Evolutionary conservation across 2,329 filamentous ascomycete species (phyloP).

Genomic region (Lomentospora prolificans): DNA sequence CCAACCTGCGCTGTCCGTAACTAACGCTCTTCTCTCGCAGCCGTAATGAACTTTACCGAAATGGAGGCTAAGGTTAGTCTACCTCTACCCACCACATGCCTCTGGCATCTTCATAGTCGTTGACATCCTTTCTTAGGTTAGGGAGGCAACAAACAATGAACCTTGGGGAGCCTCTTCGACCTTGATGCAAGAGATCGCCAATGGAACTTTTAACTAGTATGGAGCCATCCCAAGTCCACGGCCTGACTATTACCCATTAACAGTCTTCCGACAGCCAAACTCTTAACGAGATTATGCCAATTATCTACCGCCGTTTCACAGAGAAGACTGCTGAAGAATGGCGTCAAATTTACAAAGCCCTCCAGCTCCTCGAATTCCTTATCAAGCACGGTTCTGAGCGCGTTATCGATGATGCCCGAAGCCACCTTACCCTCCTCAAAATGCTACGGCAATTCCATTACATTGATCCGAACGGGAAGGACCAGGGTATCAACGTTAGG

Average conservation of each 20-base stretch:
- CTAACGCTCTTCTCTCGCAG: conserved; percentile 36
- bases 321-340: conserved; percentile 98
- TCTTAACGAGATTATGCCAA: conserved; percentile 98
- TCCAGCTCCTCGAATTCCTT: conserved; percentile 92
- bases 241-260: background rate
- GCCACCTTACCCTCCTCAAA: conserved; percentile 88
- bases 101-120: conserved; percentile 9
- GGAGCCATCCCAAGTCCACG: conserved; percentile 21
- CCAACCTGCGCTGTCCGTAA: conserved; percentile 9
- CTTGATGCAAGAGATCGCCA: conserved; percentile 95
- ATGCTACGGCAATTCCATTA: conserved; percentile 98
- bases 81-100: conserved; percentile 4
- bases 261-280: conserved; percentile 57
- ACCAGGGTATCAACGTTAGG: conserved; percentile 94
- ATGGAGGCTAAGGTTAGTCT: conserved; percentile 62
- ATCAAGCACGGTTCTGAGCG: conserved; percentile 97
- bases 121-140: conserved; percentile 48
- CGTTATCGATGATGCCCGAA: conserved; percentile 92
- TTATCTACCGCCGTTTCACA: conserved; percentile 99
- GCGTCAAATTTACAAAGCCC: conserved; percentile 97
- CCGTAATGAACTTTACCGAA: conserved; percentile 96
- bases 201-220: conserved; percentile 96
- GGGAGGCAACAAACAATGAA: conserved; percentile 98
- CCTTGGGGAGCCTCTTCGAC: conserved; percentile 84
- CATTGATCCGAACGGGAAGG: conserved; percentile 93